Evolutionary conservation across 129 eudicot species (phyloP).

Genomic region (Tanacetum coccineum): DNA sequence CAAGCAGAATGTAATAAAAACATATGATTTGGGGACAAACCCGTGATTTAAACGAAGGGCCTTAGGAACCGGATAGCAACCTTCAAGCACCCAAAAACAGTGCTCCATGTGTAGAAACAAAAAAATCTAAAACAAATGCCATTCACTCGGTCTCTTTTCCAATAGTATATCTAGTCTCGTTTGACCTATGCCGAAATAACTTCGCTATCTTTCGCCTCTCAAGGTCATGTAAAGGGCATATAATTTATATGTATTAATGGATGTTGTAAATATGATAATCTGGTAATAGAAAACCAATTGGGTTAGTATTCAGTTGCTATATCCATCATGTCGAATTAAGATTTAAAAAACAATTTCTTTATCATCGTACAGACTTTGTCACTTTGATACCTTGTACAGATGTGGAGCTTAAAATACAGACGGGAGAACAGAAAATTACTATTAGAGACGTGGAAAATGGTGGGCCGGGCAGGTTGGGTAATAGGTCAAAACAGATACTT

Average conservation of each 20-base stretch:
- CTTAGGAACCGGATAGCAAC: too few species aligned
- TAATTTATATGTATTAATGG: too few species aligned
- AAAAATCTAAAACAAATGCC: neutral
- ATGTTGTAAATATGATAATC: too few species aligned
- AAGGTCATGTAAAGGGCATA: conserved; percentile 59
- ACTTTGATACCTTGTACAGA: neutral
- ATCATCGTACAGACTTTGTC: conserved; percentile 5
- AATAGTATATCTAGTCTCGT: conserved; percentile 50
- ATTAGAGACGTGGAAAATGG: too few species aligned
- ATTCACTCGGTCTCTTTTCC: conserved; percentile 55
- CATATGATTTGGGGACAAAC: too few species aligned
- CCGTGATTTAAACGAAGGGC: too few species aligned
- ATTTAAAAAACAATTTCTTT: neutral
- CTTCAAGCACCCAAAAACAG: conserved; percentile 19
- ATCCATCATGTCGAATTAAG: neutral
- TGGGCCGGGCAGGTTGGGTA: too few species aligned
- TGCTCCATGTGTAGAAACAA: conserved; percentile 9
- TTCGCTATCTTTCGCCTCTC: conserved; percentile 93
- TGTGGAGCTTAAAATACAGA: neutral
- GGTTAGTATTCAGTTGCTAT: neutral
- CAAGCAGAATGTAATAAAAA: too few species aligned
- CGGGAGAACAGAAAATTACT: neutral
- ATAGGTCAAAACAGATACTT: too few species aligned
- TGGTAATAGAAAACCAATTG: too few species aligned
- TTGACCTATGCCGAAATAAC: conserved; percentile 83